These are phyloP conservation scores for Neurospora sp. DNA, from an alignment of 495 filamentous ascomycete species.

Conservation along the genomic window DNA sequence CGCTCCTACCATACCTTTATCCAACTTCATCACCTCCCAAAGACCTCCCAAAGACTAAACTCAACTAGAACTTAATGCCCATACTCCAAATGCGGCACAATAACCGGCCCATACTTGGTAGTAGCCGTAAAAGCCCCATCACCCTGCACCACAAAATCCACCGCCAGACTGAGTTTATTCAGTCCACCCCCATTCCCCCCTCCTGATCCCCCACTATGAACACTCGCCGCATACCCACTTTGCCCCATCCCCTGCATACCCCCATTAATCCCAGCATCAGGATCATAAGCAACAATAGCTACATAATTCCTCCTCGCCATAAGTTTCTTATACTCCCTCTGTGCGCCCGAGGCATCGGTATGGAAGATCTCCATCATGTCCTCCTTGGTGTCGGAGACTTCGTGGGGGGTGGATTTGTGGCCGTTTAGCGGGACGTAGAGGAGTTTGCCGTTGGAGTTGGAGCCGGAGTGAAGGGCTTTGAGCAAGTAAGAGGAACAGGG, in stretches of 20 bases:
- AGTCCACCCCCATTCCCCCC: constrained; percentile 14
- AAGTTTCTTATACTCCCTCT: constrained; percentile 74
- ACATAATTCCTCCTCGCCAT: constrained; percentile 92
- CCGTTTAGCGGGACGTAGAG: constrained; percentile 90
- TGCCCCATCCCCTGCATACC: constrained; percentile 25
- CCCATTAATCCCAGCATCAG: constrained; percentile 58
- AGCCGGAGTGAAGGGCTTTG: constrained; percentile 83
- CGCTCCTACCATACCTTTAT: no score
- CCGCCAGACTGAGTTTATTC: constrained; percentile 76
- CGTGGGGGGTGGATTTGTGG: constrained; percentile 57
- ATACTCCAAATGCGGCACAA: constrained; percentile 86
- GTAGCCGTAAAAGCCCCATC: constrained; percentile 68
- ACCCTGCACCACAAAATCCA: constrained; percentile 95
- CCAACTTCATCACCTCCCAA: no score
- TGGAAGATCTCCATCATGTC: constrained; percentile 99
- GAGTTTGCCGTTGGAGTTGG: constrained; percentile 76
- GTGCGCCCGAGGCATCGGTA: constrained; percentile 68
- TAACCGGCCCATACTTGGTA: constrained; percentile 93
- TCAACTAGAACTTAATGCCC: constrained; percentile 38
- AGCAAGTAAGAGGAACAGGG: constrained; percentile 77
- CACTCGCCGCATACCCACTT: constrained; percentile 16
- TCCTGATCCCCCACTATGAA: constrained; percentile 15
- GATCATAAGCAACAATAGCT: constrained; percentile 89
- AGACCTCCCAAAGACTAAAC: no score
- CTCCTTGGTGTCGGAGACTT: constrained; percentile 82